Conservation (phyloP, 1,139 yeast genomes). For the Geotrichum klebahnii region DNA sequence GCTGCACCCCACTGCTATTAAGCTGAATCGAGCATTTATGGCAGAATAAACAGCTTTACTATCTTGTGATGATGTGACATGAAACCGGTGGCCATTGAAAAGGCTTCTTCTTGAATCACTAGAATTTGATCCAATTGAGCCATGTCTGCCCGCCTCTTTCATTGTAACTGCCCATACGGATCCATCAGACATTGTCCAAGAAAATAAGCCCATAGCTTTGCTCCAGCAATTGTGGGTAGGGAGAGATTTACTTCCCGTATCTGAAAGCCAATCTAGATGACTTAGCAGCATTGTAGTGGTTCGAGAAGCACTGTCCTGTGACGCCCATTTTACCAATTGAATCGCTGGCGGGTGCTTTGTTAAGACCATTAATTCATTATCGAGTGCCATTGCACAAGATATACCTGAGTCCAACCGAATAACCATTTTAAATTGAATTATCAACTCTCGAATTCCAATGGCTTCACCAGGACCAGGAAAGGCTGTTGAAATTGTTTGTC, state of each 20-base stretch:
- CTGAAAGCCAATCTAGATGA: conserved; percentile 32
- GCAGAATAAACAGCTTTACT: conserved; percentile 32
- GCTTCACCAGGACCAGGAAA: conserved; percentile 44
- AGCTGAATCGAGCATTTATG: conserved; percentile 40
- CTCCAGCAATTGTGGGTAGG: conserved; percentile 16
- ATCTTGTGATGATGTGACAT: conserved; percentile 24
- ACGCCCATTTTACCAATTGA: conserved; percentile 33
- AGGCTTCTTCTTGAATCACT: conserved; percentile 4
- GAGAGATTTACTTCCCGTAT: conserved; percentile 3
- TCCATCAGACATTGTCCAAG: conserved; percentile 20
- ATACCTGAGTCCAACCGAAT: conserved; percentile 36
- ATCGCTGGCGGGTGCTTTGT: conserved; percentile 36
- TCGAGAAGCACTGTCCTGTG: conserved; percentile 15
- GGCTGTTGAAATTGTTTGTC: conserved; percentile 25
- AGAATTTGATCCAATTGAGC: conserved; percentile 20
- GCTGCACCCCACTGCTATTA: conserved; percentile 38
- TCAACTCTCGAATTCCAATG: conserved; percentile 39
- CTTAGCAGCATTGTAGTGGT: conserved; percentile 27
- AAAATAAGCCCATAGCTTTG: conserved; percentile 22
- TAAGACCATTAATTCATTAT: conserved; percentile 34
- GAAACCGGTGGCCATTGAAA: conserved; percentile 29
- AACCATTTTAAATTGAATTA: conserved; percentile 32
- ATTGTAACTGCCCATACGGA: conserved; percentile 25
- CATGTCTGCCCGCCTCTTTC: conserved; percentile 23
- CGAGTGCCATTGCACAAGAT: conserved; percentile 32